Conservation (phyloP, 83 land plant genomes). For the Picea mariana region DNA sequence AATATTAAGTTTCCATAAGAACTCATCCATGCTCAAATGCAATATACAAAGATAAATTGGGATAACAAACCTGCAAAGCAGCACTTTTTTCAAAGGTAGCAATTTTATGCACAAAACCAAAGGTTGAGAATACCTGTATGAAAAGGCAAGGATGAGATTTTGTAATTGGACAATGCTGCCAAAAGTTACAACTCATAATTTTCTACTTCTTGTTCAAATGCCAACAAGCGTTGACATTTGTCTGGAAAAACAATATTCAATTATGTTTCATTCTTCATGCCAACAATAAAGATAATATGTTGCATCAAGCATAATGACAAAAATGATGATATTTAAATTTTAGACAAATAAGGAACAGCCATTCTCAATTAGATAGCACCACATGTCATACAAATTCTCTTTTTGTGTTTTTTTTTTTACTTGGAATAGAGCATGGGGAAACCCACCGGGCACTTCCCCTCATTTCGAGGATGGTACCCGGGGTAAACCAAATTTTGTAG, state of each 20-base stretch:
- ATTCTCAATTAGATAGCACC: no score
- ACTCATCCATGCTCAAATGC: constrained; percentile 37
- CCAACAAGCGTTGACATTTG: neutral
- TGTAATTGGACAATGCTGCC: neutral
- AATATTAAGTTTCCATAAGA: neutral
- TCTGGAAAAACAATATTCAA: neutral
- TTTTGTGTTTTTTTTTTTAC: no score
- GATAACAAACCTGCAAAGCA: constrained; percentile 73
- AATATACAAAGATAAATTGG: neutral
- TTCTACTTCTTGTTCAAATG: neutral
- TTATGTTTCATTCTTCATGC: neutral
- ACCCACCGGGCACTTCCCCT: no score
- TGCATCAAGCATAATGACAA: no score
- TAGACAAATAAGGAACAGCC: no score
- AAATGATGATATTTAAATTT: neutral
- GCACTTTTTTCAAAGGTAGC: constrained; percentile 94
- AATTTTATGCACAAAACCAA: constrained; percentile 95
- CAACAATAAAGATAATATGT: neutral
- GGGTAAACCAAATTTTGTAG: no score
- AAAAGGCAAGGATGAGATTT: neutral
- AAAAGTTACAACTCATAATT: neutral
- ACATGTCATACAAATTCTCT: no score
- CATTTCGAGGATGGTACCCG: no score
- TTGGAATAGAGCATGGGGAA: no score
- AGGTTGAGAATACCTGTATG: constrained; percentile 87